phyloP scores from a whole-genome alignment of 2,329 filamentous ascomycete species.

The Lachnellula subtilissima region DNA sequence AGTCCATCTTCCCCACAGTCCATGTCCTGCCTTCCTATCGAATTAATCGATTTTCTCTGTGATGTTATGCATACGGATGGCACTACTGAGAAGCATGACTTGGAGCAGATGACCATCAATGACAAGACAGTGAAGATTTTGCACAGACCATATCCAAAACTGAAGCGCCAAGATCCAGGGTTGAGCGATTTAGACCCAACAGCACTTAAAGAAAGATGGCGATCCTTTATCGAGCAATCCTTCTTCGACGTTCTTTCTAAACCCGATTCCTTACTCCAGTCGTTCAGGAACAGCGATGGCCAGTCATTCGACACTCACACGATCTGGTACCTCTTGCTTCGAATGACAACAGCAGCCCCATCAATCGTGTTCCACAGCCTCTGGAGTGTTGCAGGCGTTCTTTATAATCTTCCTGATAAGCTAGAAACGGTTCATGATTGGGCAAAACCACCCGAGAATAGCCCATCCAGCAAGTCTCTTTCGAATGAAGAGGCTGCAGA shows the following conservation, averaged over 20 bases:
- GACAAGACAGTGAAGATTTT: constrained; percentile 12
- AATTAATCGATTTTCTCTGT: constrained; percentile 56
- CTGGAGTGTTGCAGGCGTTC: constrained; percentile 54
- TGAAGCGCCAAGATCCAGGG: neutral
- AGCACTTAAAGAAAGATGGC: constrained; percentile 42
- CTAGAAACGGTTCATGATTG: constrained; percentile 23
- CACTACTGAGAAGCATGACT: constrained; percentile 46
- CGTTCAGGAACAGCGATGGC: constrained; percentile 48
- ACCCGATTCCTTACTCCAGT: constrained; percentile 48
- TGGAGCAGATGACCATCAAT: constrained; percentile 34
- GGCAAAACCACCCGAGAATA: constrained; percentile 16
- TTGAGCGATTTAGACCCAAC: neutral
- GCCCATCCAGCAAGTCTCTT: constrained; percentile 9
- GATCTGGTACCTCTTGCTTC: constrained; percentile 59
- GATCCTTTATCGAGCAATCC: constrained; percentile 57
- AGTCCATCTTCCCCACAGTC: constrained; percentile 50
- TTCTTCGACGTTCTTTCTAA: constrained; percentile 60
- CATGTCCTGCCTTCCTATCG: constrained; percentile 48
- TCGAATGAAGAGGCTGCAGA: constrained; percentile 28
- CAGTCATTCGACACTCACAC: constrained; percentile 55
- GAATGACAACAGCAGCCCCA: constrained; percentile 52
- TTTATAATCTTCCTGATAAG: constrained; percentile 50
- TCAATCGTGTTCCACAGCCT: constrained; percentile 59
- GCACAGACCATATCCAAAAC: neutral
- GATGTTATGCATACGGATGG: constrained; percentile 54